phyloP scores from a whole-genome alignment of 495 filamentous ascomycete genomes.

The Tuber borchii region DNA sequence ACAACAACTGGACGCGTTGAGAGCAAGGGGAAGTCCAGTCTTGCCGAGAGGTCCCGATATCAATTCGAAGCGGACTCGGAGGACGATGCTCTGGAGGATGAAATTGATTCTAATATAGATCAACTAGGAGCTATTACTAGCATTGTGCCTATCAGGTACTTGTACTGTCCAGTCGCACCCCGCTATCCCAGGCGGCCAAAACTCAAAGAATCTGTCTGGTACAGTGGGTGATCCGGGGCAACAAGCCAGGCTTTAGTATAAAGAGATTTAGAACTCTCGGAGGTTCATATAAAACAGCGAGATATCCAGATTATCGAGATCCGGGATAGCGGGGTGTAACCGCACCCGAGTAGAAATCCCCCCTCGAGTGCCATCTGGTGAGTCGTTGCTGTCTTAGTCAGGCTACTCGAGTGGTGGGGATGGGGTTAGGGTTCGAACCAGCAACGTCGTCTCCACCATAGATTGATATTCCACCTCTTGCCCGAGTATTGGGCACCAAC shows the following conservation, averaged over 20 bases:
- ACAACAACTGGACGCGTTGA: slow-evolving; percentile 41
- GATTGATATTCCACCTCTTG: neutral
- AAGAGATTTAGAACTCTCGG: too few relatives aligned
- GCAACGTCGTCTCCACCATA: neutral
- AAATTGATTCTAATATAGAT: slow-evolving; percentile 62
- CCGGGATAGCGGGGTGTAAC: too few relatives aligned
- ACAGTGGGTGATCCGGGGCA: too few relatives aligned
- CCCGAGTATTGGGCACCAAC: neutral
- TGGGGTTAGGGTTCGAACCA: neutral
- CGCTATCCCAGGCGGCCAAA: too few relatives aligned
- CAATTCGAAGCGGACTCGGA: slow-evolving; percentile 73
- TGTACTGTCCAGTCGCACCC: too few relatives aligned
- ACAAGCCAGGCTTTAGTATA: too few relatives aligned
- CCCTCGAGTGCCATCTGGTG: neutral
- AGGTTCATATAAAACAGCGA: too few relatives aligned
- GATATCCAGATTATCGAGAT: too few relatives aligned
- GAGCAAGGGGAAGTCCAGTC: slow-evolving; percentile 42
- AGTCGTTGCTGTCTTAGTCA: neutral
- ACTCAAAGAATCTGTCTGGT: too few relatives aligned
- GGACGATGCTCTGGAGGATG: slow-evolving; percentile 67
- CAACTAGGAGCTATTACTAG: slow-evolving; percentile 52
- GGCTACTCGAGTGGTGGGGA: neutral
- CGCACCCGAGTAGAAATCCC: neutral
- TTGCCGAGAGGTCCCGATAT: slow-evolving; percentile 65
- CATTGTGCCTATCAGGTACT: too few relatives aligned